Base-by-base conservation (phyloP, 164 flowering plant genomes). In the Malania oleifera region DNA sequence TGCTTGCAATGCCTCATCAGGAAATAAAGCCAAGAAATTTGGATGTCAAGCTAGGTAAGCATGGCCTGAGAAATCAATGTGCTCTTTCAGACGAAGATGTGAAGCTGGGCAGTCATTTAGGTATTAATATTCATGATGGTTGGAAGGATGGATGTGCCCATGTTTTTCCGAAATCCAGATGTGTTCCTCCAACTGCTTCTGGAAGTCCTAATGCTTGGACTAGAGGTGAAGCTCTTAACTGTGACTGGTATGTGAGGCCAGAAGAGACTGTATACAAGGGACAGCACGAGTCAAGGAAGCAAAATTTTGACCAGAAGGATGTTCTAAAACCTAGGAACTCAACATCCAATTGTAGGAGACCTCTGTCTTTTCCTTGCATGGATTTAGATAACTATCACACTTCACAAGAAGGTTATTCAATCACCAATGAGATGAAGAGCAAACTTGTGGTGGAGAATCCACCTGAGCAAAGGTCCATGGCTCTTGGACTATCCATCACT, bases 1-100 rank as follows among this genome's bases (percentile, higher is more conserved):
- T 73, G 68, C 63, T 68, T 59, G 56, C 70, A 2, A 35, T 39
- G 47, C 55, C 60, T 31, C 43, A 37, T 64, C 39, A 34, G 12
- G 47, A 49, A 40, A 45, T 38, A 7, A 55, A 12, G 35, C 29
- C 52, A 5, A 43, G 43, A 60, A 52, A 27, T 44, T 39, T 51
- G 44, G 9, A 56, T 61, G 10, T 10, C 64, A 61, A 44, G 52
- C 59, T 12, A 46, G 49, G 39, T 41, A 41, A 48, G 64, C 23
- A 25, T 55, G 34, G 18, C 15, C 31, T 18, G 25, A 22, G 25
- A 57, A 54, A 43, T 27, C 27, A 22, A 10, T 15, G 15, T 25
- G 19, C 41, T 23, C 6, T 1, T 26, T 37, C 51, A 5, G 8
- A 20, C 9, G 48, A 24, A 46, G 14, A 12, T 52, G 23, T 5